These are phyloP conservation scores for Sporothrix brunneoviolacea DNA, from an alignment of 2,329 filamentous ascomycete genomes.

Conservation along the genomic window DNA sequence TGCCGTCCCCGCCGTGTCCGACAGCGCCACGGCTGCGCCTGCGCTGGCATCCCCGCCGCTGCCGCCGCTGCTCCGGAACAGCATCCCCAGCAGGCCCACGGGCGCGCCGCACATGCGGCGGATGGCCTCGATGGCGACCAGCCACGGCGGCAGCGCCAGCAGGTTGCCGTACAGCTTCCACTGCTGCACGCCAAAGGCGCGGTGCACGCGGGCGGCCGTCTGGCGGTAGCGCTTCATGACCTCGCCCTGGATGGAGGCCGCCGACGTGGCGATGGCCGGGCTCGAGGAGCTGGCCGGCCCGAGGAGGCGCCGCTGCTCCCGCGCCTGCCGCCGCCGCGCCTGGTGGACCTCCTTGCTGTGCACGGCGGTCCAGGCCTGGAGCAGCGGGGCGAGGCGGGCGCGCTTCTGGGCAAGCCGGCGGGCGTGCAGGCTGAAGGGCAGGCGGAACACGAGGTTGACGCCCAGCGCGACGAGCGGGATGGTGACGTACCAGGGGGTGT, in stretches of 20 bases:
- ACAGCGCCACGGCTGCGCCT: neutral
- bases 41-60: too few relatives aligned
- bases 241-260: slow-evolving; percentile 15
- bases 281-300: neutral
- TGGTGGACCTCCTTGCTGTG: slow-evolving; percentile 21
- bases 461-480: slow-evolving; percentile 46
- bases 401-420: slow-evolving; percentile 27
- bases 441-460: slow-evolving; percentile 32
- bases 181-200: slow-evolving; percentile 34
- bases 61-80: slow-evolving; percentile 20
- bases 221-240: slow-evolving; percentile 24
- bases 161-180: slow-evolving; percentile 40
- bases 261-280: neutral
- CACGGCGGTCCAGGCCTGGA: slow-evolving; percentile 28
- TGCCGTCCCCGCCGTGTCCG: neutral
- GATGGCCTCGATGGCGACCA: slow-evolving; percentile 44
- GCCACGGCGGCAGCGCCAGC: slow-evolving; percentile 41
- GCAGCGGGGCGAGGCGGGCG: slow-evolving; percentile 24
- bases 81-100: slow-evolving; percentile 30
- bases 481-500: slow-evolving; percentile 47
- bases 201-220: slow-evolving; percentile 21
- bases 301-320: slow-evolving; percentile 6
- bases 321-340: slow-evolving; percentile 9
- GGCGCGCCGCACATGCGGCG: slow-evolving; percentile 40
- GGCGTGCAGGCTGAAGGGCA: slow-evolving; percentile 40